Conservation (phyloP, 2,329 filamentous ascomycete genomes). For the Septoria linicola region DNA sequence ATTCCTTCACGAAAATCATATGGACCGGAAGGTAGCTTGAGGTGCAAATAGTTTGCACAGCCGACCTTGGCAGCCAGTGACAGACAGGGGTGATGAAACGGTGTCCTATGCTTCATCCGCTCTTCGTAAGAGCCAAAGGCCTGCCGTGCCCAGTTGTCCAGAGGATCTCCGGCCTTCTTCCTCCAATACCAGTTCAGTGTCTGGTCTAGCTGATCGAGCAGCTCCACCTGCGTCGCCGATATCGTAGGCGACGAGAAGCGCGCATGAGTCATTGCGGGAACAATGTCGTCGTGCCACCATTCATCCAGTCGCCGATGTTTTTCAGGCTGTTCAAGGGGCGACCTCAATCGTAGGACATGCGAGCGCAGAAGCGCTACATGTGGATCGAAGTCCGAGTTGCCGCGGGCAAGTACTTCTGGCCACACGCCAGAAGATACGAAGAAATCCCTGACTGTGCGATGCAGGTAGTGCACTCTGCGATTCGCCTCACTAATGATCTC, state of each 20-base stretch:
- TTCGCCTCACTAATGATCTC: background rate
- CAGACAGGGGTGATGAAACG: background rate
- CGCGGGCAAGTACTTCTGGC: background rate
- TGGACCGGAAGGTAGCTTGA: background rate
- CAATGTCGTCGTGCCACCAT: background rate
- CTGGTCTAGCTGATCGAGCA: background rate
- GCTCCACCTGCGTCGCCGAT: background rate
- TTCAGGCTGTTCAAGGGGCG: background rate
- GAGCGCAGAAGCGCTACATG: background rate
- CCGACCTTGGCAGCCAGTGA: background rate
- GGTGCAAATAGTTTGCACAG: background rate
- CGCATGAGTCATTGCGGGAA: background rate
- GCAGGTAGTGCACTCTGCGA: conserved; percentile 3
- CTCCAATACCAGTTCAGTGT: background rate
- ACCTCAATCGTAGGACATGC: background rate
- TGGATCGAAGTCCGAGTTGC: background rate
- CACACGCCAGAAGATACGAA: background rate
- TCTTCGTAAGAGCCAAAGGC: background rate
- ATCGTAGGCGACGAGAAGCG: background rate
- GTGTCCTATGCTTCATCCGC: background rate
- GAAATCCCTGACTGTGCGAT: conserved; percentile 4
- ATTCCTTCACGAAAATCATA: background rate
- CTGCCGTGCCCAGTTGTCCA: background rate
- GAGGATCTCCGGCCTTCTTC: background rate
- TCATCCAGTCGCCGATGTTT: background rate